These are phyloP conservation scores for Sporothrix pallida DNA, from an alignment of 2,329 filamentous ascomycete species.

Conservation along the genomic window DNA sequence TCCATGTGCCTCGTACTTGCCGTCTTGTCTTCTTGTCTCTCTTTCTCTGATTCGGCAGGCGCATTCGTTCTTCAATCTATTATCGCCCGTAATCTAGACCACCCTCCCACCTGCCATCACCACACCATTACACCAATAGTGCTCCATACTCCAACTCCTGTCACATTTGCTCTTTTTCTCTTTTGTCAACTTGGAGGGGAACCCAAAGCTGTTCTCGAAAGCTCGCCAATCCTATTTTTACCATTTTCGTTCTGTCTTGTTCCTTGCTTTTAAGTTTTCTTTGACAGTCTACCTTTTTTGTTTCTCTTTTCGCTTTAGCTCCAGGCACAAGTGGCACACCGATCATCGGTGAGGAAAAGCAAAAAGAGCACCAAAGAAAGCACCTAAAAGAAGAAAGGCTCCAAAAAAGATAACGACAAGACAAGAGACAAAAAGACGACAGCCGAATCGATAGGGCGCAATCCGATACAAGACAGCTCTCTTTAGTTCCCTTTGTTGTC, in stretches of 20 bases:
- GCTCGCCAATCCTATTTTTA: background rate
- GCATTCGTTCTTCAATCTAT: background rate
- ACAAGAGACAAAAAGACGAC: background rate
- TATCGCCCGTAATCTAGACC: slow-evolving; percentile 20
- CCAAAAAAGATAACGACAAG: slow-evolving; percentile 6
- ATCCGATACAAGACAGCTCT: background rate
- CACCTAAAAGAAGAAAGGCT: background rate
- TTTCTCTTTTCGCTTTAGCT: slow-evolving; percentile 4
- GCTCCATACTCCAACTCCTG: background rate
- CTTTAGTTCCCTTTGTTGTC: slow-evolving; percentile 8
- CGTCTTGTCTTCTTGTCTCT: background rate
- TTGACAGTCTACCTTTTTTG: background rate
- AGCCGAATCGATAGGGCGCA: slow-evolving; percentile 4
- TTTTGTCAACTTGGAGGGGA: too few species aligned
- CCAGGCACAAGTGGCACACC: slow-evolving; percentile 27
- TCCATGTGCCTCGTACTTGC: slow-evolving; percentile 7
- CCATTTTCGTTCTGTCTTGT: background rate
- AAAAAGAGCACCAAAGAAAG: slow-evolving; percentile 10
- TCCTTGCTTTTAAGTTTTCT: background rate
- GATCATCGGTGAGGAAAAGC: slow-evolving; percentile 1
- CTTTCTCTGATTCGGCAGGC: slow-evolving; percentile 11
- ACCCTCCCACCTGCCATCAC: slow-evolving; percentile 6
- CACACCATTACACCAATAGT: slow-evolving; percentile 2
- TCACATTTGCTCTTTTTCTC: background rate
- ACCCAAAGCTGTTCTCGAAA: background rate